A percentile compares a stretch with the other conserved stretches of the same genome.
These are phyloP conservation scores for Dendrobium nobile DNA, from an alignment of 106 monocot species.

Conservation along the genomic window DNA sequence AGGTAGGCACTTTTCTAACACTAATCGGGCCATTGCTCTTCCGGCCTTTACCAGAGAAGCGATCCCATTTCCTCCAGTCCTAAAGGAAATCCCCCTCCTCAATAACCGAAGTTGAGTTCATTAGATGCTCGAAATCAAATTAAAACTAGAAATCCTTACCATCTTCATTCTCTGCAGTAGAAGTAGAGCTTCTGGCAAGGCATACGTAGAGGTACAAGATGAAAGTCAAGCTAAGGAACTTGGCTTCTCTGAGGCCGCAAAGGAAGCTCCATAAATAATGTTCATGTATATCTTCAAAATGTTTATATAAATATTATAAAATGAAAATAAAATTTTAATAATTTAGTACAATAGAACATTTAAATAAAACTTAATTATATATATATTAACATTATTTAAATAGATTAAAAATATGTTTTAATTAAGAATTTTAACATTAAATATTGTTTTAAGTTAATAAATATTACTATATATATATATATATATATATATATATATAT, in stretches of 20 bases:
- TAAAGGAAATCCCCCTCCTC: conserved; percentile 79
- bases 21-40: not conserved
- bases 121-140: conserved; percentile 91
- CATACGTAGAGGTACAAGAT: conserved; percentile 82
- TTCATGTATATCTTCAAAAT: too few relatives aligned
- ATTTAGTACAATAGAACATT: too few relatives aligned
- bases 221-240: conserved; percentile 73
- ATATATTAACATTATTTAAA: too few relatives aligned
- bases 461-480: too few relatives aligned
- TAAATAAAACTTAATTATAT: too few relatives aligned
- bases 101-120: conserved; percentile 62
- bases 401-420: too few relatives aligned
- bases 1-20: conserved; percentile 22
- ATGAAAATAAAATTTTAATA: too few relatives aligned
- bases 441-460: too few relatives aligned
- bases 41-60: not conserved
- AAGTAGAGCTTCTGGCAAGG: conserved; percentile 43
- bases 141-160: conserved; percentile 89
- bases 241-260: conserved; percentile 82
- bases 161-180: conserved; percentile 53
- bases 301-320: too few relatives aligned
- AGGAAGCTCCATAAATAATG: conserved; percentile 90
- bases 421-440: too few relatives aligned
- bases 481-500: too few relatives aligned
- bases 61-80: conserved; percentile 75